phyloP scores from a whole-genome alignment of 1,284 basidiomycete species.

The Porodaedalea pini region DNA sequence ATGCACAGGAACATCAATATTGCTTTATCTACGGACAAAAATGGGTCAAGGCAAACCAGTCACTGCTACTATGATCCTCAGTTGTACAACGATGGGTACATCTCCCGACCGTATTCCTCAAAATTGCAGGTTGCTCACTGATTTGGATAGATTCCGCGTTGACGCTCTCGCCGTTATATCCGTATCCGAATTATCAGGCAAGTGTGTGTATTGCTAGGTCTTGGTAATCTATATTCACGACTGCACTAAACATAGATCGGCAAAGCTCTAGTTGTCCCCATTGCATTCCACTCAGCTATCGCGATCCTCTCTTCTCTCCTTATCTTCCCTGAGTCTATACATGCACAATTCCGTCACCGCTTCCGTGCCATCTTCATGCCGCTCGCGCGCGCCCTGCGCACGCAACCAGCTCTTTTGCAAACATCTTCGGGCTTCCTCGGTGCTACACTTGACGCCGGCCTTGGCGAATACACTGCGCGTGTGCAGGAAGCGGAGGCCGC shows the following conservation, averaged over 20 bases:
- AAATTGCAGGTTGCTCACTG: neutral
- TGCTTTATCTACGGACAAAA: constrained; percentile 63
- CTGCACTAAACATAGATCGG: constrained; percentile 26
- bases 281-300: constrained; percentile 30
- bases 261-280: constrained; percentile 27
- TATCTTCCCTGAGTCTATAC: constrained; percentile 67
- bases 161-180: too few species aligned
- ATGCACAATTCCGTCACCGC: constrained; percentile 55
- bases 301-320: constrained; percentile 33
- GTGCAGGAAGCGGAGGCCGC: constrained; percentile 56
- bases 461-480: too few species aligned
- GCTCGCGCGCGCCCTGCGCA: constrained; percentile 44
- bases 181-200: constrained; percentile 60
- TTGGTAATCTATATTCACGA: constrained; percentile 24
- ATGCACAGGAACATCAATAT: constrained; percentile 55
- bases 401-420: constrained; percentile 46
- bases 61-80: constrained; percentile 54
- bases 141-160: neutral
- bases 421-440: constrained; percentile 34
- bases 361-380: constrained; percentile 53
- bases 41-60: constrained; percentile 62
- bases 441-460: constrained; percentile 38
- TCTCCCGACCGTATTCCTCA: neutral
- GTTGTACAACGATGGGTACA: constrained; percentile 53
- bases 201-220: constrained; percentile 27